A percentile compares a stretch with the other conserved stretches of the same genome.
These are phyloP conservation scores for Capsella bursapastoris DNA, from an alignment of 345 rosid species.

Conservation along the genomic window DNA sequence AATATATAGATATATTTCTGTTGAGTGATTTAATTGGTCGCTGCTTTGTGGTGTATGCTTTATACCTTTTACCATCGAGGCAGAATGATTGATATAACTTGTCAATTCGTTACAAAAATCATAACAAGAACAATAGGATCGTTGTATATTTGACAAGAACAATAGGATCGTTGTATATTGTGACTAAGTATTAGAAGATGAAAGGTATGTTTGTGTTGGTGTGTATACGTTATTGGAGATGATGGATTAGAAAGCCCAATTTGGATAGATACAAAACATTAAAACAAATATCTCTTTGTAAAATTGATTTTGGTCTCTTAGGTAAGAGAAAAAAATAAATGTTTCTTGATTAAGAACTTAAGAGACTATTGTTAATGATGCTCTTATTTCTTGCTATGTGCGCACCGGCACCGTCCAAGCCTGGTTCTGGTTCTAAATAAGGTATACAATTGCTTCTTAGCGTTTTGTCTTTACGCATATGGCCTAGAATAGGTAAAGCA, in stretches of 20 bases:
- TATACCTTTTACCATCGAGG: no score
- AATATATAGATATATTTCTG: no score
- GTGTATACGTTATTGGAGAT: background rate
- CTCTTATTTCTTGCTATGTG: background rate
- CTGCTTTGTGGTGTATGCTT: no score
- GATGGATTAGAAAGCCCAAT: background rate
- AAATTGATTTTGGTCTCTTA: no score
- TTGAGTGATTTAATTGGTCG: no score
- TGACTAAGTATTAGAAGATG: background rate
- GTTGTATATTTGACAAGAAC: background rate
- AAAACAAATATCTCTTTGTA: no score
- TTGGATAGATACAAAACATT: background rate
- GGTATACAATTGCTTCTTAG: background rate
- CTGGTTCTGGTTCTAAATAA: background rate
- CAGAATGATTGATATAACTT: no score
- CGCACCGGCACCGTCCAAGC: background rate
- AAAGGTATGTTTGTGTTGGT: background rate
- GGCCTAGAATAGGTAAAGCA: background rate
- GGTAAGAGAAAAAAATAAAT: no score
- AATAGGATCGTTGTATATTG: background rate
- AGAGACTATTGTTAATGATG: no score
- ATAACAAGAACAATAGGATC: background rate
- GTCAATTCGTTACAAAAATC: no score
- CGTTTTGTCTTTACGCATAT: slow-evolving; percentile 1
- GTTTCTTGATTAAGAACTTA: no score